These are phyloP conservation scores for Beauveria bassiana DNA, from an alignment of 2,329 filamentous ascomycete species.

Conservation along the genomic window DNA sequence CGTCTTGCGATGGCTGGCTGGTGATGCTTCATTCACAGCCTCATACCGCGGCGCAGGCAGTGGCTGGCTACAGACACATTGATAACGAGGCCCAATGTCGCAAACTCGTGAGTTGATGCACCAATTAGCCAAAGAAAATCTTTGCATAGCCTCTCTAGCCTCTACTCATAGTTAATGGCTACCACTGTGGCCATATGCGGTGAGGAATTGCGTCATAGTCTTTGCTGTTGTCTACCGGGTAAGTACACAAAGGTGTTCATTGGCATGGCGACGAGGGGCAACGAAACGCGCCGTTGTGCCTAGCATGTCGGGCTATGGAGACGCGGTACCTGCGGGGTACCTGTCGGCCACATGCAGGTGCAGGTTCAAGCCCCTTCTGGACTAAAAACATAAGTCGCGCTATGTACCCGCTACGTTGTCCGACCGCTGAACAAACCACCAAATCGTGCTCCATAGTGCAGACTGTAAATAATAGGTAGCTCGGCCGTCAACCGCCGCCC, in stretches of 20 bases:
- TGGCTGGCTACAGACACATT: no score
- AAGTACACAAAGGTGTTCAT: conserved; percentile 6
- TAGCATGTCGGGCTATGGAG: background rate
- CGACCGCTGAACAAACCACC: background rate
- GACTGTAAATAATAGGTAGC: conserved; percentile 2
- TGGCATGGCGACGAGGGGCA: conserved; percentile 6
- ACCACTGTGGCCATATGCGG: no score
- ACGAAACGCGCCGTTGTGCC: background rate
- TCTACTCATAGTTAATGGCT: no score
- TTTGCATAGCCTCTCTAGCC: no score
- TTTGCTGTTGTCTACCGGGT: background rate
- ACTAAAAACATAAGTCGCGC: background rate
- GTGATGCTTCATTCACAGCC: no score
- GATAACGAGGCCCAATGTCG: no score
- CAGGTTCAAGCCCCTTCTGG: background rate
- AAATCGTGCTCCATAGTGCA: background rate
- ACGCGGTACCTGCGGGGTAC: background rate
- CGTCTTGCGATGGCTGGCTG: no score
- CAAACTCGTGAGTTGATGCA: no score
- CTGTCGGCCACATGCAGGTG: background rate
- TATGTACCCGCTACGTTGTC: background rate
- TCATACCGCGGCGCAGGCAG: no score
- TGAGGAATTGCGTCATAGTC: no score
- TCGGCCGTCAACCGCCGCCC: background rate
- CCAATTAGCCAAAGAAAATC: no score